Conservation (phyloP, 768 basidiomycete genomes). For the Phaeotremella fagi region DNA sequence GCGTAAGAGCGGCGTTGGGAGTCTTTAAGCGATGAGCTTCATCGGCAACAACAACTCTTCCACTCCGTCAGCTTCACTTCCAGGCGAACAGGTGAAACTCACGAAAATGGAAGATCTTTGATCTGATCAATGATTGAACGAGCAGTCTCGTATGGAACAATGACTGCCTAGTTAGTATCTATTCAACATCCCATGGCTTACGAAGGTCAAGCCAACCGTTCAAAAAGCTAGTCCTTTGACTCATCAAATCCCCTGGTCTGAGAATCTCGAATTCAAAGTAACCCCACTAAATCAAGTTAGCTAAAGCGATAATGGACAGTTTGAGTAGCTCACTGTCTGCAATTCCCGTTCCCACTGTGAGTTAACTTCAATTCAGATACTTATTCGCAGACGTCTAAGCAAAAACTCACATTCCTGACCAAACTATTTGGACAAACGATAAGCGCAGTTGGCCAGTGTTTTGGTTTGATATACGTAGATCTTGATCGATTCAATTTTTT, state of each 20-base stretch:
- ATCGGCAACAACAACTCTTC: constrained; percentile 57
- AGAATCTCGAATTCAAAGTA: constrained; percentile 81
- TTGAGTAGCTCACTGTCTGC: constrained; percentile 64
- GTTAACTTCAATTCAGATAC: background rate
- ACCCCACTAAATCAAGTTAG: constrained; percentile 64
- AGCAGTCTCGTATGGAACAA: constrained; percentile 75
- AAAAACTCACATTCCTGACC: constrained; percentile 57
- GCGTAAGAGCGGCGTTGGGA: constrained; percentile 59
- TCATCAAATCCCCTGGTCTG: constrained; percentile 57
- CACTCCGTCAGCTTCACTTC: background rate
- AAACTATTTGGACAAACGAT: constrained; percentile 84
- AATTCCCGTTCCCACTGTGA: constrained; percentile 77
- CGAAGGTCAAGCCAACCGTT: constrained; percentile 79
- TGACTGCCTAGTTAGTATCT: constrained; percentile 53
- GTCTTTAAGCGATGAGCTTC: constrained; percentile 91
- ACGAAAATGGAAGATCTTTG: constrained; percentile 56
- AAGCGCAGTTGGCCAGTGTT: constrained; percentile 50
- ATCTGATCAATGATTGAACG: constrained; percentile 66
- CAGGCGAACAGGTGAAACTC: constrained; percentile 55
- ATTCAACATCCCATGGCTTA: constrained; percentile 50
- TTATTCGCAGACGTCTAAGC: background rate
- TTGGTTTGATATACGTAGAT: constrained; percentile 11
- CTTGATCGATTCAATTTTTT: constrained; percentile 60
- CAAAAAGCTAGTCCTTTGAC: constrained; percentile 65
- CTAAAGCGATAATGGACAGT: background rate